Conservation (phyloP, 495 filamentous ascomycete species). For the Chlorociboria aeruginascens region DNA sequence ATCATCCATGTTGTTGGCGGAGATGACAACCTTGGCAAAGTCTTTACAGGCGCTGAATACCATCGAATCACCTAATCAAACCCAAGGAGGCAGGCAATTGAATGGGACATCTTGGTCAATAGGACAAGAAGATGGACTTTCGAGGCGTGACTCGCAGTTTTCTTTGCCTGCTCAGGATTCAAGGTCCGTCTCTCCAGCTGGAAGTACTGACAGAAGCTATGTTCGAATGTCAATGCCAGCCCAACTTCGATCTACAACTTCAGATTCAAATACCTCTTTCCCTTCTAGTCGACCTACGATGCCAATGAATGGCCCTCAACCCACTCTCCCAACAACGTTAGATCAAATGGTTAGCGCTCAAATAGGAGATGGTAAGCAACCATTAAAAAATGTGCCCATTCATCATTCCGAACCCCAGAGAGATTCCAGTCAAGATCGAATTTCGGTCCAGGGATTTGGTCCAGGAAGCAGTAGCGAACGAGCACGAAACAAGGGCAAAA, state of each 20-base stretch:
- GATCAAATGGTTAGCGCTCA: conserved; percentile 49
- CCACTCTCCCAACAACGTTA: conserved; percentile 50
- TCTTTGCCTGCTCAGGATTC: conserved; percentile 24
- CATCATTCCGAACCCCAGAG: conserved; percentile 21
- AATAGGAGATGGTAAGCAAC: conserved; percentile 11
- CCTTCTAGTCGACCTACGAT: conserved; percentile 31
- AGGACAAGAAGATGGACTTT: conserved; percentile 23
- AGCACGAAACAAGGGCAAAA: conserved; percentile 71
- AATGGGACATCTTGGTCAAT: conserved; percentile 25
- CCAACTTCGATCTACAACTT: conserved; percentile 33
- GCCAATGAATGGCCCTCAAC: conserved; percentile 24
- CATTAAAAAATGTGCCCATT: conserved; percentile 24
- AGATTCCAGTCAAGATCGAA: conserved; percentile 57
- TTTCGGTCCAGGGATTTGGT: conserved; percentile 76
- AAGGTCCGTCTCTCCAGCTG: conserved; percentile 37
- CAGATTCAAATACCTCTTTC: conserved; percentile 16
- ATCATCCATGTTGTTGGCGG: conserved; percentile 69
- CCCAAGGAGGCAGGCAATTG: conserved; percentile 21
- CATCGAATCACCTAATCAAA: conserved; percentile 61
- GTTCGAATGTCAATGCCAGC: conserved; percentile 74
- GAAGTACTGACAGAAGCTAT: conserved; percentile 32
- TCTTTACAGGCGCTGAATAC: conserved; percentile 68
- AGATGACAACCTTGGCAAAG: conserved; percentile 77
- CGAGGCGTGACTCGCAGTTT: conserved; percentile 44
- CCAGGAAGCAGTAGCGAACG: conserved; percentile 60